Evolutionary conservation across 768 basidiomycete species (phyloP).

Genomic region (Tricholomella constricta): DNA sequence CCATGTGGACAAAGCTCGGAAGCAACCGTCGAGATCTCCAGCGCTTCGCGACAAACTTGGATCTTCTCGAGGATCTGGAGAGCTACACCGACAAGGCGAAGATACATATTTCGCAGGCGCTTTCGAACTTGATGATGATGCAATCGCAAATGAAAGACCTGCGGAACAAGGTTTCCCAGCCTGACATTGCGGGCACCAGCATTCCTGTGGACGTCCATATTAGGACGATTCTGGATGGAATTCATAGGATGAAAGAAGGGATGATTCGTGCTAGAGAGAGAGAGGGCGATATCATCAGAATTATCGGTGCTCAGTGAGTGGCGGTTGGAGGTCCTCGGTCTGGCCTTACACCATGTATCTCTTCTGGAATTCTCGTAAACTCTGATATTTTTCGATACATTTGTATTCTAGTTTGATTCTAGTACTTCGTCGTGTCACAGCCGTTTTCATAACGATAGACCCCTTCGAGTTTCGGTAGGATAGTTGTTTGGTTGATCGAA

Average conservation of each 20-base stretch:
- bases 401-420: too few species aligned
- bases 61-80: constrained; percentile 40
- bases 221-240: constrained; percentile 45
- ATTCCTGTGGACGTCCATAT: constrained; percentile 59
- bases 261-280: constrained; percentile 35
- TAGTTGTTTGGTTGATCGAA: too few species aligned
- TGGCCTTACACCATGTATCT: neutral
- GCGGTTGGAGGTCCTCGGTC: neutral
- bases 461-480: too few species aligned
- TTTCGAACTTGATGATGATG: constrained; percentile 46
- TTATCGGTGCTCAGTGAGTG: constrained; percentile 6
- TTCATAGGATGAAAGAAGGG: constrained; percentile 44
- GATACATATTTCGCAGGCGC: constrained; percentile 47
- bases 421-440: too few species aligned
- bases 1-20: constrained; percentile 54
- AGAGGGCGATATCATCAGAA: constrained; percentile 23
- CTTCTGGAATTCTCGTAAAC: too few species aligned
- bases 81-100: constrained; percentile 44
- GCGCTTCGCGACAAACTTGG: constrained; percentile 35
- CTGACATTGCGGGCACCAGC: constrained; percentile 43
- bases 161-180: constrained; percentile 48
- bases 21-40: constrained; percentile 40
- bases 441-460: too few species aligned
- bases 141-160: constrained; percentile 55
- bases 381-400: too few species aligned